phyloP scores from a whole-genome alignment of 2,329 filamentous ascomycete genomes.

The Thielaviopsis punctulata region DNA sequence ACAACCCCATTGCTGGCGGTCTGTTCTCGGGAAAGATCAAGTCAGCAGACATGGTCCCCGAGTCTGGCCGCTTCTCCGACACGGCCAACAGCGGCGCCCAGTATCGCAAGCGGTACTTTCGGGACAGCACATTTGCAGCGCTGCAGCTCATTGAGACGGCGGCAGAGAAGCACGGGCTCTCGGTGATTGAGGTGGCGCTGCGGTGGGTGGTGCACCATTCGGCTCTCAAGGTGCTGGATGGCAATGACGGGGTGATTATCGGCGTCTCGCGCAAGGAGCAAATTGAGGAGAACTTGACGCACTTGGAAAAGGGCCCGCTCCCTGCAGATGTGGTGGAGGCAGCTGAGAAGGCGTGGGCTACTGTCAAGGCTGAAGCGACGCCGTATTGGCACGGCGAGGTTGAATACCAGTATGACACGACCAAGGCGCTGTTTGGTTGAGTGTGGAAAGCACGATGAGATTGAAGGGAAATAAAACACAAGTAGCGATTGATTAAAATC shows the following conservation, averaged over 20 bases:
- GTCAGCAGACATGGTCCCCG: conserved; percentile 41
- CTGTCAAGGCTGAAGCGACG: conserved; percentile 40
- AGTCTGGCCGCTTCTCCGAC: conserved; percentile 54
- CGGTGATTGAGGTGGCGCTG: conserved; percentile 54
- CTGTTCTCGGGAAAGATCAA: conserved; percentile 69
- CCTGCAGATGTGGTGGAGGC: conserved; percentile 59
- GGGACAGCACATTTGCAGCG: conserved; percentile 44
- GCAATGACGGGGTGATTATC: conserved; percentile 42
- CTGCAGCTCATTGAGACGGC: conserved; percentile 51
- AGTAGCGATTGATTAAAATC: not conserved
- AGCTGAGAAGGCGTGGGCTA: conserved; percentile 61
- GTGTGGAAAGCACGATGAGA: conserved; percentile 13
- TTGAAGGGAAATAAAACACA: not conserved
- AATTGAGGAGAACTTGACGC: conserved; percentile 38
- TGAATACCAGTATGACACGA: conserved; percentile 49
- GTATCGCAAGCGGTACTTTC: conserved; percentile 57
- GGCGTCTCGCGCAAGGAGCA: conserved; percentile 41
- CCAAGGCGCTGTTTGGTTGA: conserved; percentile 37
- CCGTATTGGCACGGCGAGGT: conserved; percentile 43
- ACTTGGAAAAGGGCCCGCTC: conserved; percentile 51
- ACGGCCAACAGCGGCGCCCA: conserved; percentile 31
- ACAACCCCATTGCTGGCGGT: conserved; percentile 69
- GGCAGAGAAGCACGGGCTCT: conserved; percentile 48
- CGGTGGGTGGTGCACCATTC: conserved; percentile 62
- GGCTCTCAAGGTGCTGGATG: conserved; percentile 31